phyloP scores from a whole-genome alignment of 352 stramenopile genomes.

The Globisporangium sylvaticum region DNA sequence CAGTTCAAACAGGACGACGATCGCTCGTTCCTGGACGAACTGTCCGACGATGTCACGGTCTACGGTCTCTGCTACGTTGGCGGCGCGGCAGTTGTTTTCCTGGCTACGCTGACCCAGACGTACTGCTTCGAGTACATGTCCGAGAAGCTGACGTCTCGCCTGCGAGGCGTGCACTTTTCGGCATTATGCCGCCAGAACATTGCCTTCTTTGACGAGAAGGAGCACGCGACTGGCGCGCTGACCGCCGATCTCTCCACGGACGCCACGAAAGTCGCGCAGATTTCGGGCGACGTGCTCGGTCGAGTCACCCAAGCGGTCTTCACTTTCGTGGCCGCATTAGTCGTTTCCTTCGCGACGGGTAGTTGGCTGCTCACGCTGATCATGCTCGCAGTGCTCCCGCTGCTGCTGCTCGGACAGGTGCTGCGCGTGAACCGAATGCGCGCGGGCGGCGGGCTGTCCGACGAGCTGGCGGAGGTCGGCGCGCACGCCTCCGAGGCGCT shows the following conservation, averaged over 20 bases:
- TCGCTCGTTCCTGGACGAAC: conserved; percentile 13
- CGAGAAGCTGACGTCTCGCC: conserved; percentile 42
- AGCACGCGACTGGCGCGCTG: conserved; percentile 45
- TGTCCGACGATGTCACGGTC: conserved; percentile 20
- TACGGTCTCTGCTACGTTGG: conserved; percentile 32
- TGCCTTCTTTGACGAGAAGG: conserved; percentile 61
- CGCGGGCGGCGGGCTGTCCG: conserved; percentile 1
- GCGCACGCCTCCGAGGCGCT: conserved; percentile 44
- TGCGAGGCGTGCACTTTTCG: conserved; percentile 43
- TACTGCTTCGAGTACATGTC: conserved; percentile 42
- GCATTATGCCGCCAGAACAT: conserved; percentile 45
- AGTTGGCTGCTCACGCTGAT: conserved; percentile 18
- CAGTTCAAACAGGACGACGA: conserved; percentile 22
- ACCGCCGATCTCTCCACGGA: conserved; percentile 52
- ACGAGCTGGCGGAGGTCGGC: conserved; percentile 28
- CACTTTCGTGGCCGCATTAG: conserved; percentile 21
- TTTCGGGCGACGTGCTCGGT: conserved; percentile 37
- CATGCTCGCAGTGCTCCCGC: conserved; percentile 17
- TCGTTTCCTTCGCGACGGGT: conserved; percentile 13
- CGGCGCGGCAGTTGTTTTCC: conserved; percentile 25
- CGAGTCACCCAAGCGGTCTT: conserved; percentile 42
- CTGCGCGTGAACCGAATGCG: conserved; percentile 24
- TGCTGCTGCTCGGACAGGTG: conserved; percentile 21
- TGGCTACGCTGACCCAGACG: conserved; percentile 28
- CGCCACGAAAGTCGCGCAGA: conserved; percentile 33